Evolutionary conservation across 2,329 filamentous ascomycete species (phyloP).

Genomic region (Zasmidium angulare): DNA sequence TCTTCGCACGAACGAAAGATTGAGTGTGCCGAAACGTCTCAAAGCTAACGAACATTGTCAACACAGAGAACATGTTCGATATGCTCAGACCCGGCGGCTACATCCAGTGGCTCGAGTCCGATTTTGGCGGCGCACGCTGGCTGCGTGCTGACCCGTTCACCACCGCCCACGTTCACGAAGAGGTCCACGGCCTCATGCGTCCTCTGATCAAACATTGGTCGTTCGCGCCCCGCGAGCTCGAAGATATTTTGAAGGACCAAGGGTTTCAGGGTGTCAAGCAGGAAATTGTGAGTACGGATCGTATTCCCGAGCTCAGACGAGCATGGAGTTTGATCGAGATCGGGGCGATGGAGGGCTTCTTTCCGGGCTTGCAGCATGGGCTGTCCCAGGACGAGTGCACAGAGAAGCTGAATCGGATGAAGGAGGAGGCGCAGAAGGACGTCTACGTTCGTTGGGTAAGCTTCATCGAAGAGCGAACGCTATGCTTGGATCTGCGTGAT

Average conservation of each 20-base stretch:
- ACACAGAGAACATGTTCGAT: neutral
- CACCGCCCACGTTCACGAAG: slow-evolving; percentile 1
- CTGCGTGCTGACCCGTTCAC: neutral
- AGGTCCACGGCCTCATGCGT: slow-evolving; percentile 1
- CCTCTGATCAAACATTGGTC: slow-evolving; percentile 3
- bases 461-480: neutral
- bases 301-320: slow-evolving; percentile 1
- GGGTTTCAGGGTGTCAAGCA: slow-evolving; percentile 1
- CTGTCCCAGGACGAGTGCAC: neutral
- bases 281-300: slow-evolving; percentile 2
- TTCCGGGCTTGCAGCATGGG: neutral
- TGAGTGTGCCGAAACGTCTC: no score
- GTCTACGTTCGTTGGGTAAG: slow-evolving; percentile 1
- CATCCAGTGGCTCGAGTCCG: slow-evolving; percentile 3
- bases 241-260: slow-evolving; percentile 1
- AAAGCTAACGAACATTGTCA: neutral
- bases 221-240: neutral
- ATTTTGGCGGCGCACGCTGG: slow-evolving; percentile 5
- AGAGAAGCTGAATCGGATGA: slow-evolving; percentile 2
- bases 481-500: neutral
- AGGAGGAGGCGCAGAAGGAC: slow-evolving; percentile 5
- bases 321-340: slow-evolving; percentile 6
- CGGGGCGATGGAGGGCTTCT: slow-evolving; percentile 3
- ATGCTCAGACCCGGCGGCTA: slow-evolving; percentile 2
- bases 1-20: neutral